These are phyloP conservation scores for Reutealis trisperma DNA, from an alignment of 345 rosid genomes.

Conservation along the genomic window DNA sequence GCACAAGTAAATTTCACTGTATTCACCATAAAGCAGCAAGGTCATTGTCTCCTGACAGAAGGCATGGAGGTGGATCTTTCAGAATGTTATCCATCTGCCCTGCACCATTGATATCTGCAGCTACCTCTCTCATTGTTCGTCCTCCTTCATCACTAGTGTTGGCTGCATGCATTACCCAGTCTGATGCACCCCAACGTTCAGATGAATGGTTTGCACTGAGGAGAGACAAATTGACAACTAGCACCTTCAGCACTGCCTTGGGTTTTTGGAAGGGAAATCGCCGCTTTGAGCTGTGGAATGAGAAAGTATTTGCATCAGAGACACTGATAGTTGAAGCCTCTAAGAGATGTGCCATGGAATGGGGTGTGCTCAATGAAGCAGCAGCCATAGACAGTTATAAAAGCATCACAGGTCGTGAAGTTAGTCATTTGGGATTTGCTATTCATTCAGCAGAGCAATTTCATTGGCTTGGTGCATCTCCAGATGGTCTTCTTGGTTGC, in stretches of 20 bases:
- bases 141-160: conserved; percentile 45
- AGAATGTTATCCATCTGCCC: conserved; percentile 34
- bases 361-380: conserved; percentile 82
- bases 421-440: conserved; percentile 70
- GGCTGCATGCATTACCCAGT: conserved; percentile 43
- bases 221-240: conserved; percentile 78
- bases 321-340: conserved; percentile 36
- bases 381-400: conserved; percentile 72
- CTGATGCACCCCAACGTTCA: conserved; percentile 74
- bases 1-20: conserved; percentile 32
- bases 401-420: conserved; percentile 72
- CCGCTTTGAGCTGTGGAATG: conserved; percentile 85
- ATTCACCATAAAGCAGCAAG: conserved; percentile 24
- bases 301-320: conserved; percentile 67
- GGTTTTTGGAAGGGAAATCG: conserved; percentile 91
- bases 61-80: conserved; percentile 25
- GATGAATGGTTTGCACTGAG: conserved; percentile 93
- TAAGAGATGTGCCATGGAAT: conserved; percentile 61
- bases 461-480: conserved; percentile 93
- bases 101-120: conserved; percentile 31
- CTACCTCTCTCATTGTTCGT: conserved; percentile 29
- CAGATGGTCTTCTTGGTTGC: conserved; percentile 77
- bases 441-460: conserved; percentile 58
- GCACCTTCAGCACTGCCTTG: conserved; percentile 92
- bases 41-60: conserved; percentile 23